A percentile compares a stretch with the other conserved stretches of the same genome.
Evolutionary conservation across 768 basidiomycete species (phyloP).

Genomic region (Erythrobasidium yunnanense): DNA sequence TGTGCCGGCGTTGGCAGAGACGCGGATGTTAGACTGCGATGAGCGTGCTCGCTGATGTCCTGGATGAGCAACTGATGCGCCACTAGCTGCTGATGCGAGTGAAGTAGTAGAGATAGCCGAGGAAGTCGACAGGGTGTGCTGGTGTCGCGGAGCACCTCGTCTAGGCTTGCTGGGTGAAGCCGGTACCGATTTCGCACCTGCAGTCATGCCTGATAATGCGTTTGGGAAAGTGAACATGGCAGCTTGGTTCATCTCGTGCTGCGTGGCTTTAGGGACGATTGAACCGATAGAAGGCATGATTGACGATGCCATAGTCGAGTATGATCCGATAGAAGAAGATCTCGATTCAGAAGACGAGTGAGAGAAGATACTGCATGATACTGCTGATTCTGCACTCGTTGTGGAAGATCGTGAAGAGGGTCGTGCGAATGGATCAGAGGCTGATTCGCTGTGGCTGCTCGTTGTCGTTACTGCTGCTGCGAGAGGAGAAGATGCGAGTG

Average conservation of each 20-base stretch:
- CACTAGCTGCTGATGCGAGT: background rate
- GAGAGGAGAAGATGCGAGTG: constrained; percentile 10
- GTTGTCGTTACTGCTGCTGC: background rate
- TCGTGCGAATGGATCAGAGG: constrained; percentile 22
- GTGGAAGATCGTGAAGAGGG: constrained; percentile 15
- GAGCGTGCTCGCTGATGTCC: constrained; percentile 20
- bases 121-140: constrained; percentile 13
- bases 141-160: background rate
- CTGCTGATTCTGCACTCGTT: background rate
- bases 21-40: constrained; percentile 19
- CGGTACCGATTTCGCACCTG: background rate
- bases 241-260: background rate
- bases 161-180: background rate
- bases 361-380: constrained; percentile 20
- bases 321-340: constrained; percentile 12
- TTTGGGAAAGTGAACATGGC: constrained; percentile 11
- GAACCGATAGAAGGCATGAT: background rate
- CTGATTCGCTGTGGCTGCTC: background rate
- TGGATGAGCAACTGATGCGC: too few relatives aligned
- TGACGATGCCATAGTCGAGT: constrained; percentile 7
- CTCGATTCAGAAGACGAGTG: constrained; percentile 4
- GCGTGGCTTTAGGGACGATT: background rate
- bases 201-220: background rate
- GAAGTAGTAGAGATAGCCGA: background rate
- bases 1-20: background rate